Evolutionary conservation across 2,329 filamentous ascomycete genomes (phyloP), one percentile per base, ranked within the genome.

Genomic region (Aspergillus flavus): DNA sequence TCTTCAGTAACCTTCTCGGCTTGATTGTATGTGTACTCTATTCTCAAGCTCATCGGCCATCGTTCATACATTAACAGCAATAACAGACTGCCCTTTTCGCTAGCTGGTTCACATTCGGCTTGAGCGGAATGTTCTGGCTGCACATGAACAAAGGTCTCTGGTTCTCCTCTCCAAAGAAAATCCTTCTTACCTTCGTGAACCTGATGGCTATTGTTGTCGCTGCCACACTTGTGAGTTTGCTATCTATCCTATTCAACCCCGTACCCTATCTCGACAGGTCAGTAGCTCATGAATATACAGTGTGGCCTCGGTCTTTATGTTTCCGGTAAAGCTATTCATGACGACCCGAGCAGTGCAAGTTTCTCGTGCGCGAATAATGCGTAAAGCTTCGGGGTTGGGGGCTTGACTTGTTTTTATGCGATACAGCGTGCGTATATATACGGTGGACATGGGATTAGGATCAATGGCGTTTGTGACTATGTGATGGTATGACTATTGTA

Each of bases 1-100:
- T 87, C 56, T 93, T 92, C 78, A 87, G 86, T 71, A 82, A 87
- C 54, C 78, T 92, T 10, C 79, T 92, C n/a, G 86, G 85, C 5
- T 76, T 92, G 41, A 86, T 91, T 65, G 69, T 77, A 74, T 19
- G 69, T 65, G 23, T 14, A 9, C 4, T n/a, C 16, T 14, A 5
- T 16, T 12, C 14, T 55, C 26, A 32, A 19, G 4, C 6, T 19
- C 21, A 11, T 28, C 12, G 7, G n/a, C 6, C 21, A 7, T 32
- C 41, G 6, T 45, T 28, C 28, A 10, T 26, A 53, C 4, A 55
- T 12, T 50, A 55, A 60, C 39, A 21, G 45, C 57, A 54, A 63
- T 48, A 30, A n/a, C 23, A 75, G 69, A 83, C 81, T 34, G 83
- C 88, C 1, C 75, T 90, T 1, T 90, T 91, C 64, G 86, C 85